These are phyloP conservation scores for Auriscalpium microsporum DNA, from an alignment of 768 basidiomycete species.

Conservation along the genomic window DNA sequence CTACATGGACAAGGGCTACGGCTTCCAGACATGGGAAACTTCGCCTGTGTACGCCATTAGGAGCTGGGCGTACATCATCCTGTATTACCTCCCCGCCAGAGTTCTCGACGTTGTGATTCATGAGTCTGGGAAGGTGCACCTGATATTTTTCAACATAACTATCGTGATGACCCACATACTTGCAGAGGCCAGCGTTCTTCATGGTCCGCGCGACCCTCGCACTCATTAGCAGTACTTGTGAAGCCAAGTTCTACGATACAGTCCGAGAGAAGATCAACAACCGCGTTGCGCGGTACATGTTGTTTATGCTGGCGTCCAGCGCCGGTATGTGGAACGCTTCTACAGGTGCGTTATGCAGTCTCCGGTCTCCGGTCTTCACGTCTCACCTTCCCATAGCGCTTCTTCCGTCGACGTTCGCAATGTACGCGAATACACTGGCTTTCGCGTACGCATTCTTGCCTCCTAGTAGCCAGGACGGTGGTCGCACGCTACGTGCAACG, in stretches of 20 bases:
- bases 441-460: constrained; percentile 60
- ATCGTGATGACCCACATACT: constrained; percentile 8
- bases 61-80: constrained; percentile 87
- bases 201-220: constrained; percentile 76
- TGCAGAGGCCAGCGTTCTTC: constrained; percentile 83
- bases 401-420: constrained; percentile 90
- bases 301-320: constrained; percentile 78
- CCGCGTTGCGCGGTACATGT: constrained; percentile 85
- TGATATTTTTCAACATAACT: neutral
- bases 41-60: constrained; percentile 87
- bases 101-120: constrained; percentile 40
- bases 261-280: constrained; percentile 80
- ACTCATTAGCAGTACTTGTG: constrained; percentile 61
- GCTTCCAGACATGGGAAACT: constrained; percentile 98
- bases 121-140: constrained; percentile 64
- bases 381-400: constrained; percentile 49
- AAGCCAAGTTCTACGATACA: constrained; percentile 75
- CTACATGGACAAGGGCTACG: constrained; percentile 75
- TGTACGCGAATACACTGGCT: constrained; percentile 81
- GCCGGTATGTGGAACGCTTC: constrained; percentile 96
- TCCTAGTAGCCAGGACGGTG: constrained; percentile 41
- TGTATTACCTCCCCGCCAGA: constrained; percentile 66
- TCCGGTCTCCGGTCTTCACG: neutral
- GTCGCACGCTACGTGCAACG: constrained; percentile 57
- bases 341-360: constrained; percentile 42